Percentiles rank a stretch among this genome's conserved stretches.
Evolutionary conservation across 345 rosid species (phyloP).

Genomic region (Rubroshorea leprosula): DNA sequence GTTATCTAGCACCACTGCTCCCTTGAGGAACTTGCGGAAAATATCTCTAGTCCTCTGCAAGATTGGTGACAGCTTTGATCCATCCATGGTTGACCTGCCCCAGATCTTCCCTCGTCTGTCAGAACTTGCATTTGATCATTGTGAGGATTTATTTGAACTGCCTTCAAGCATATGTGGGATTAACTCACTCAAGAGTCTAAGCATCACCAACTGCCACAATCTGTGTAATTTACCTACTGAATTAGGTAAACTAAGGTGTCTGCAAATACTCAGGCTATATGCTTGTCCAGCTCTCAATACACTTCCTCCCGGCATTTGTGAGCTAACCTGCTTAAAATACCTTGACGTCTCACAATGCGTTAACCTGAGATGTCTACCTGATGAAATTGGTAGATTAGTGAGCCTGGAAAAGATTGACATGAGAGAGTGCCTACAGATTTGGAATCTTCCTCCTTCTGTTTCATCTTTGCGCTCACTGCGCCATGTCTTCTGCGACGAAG

Average conservation of each 20-base stretch:
- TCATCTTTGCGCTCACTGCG: conserved; percentile 45
- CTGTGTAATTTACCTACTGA: conserved; percentile 44
- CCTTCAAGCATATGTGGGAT: conserved; percentile 52
- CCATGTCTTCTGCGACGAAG: conserved; percentile 64
- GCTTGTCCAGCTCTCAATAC: conserved; percentile 64
- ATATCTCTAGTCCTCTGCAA: conserved; percentile 74
- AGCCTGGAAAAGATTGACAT: conserved; percentile 82
- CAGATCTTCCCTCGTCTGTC: conserved; percentile 51
- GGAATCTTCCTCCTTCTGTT: conserved; percentile 41
- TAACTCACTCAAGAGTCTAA: conserved; percentile 47
- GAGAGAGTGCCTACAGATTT: conserved; percentile 63
- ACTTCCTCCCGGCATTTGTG: conserved; percentile 55
- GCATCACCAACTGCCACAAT: conserved; percentile 85
- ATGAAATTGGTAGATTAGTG: conserved; percentile 42
- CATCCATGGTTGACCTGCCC: conserved; percentile 38
- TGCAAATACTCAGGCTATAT: conserved; percentile 54
- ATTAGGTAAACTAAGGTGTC: conserved; percentile 43
- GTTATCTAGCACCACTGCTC: conserved; percentile 36
- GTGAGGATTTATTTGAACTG: conserved; percentile 57
- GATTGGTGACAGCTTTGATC: conserved; percentile 50
- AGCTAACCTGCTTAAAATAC: conserved; percentile 49
- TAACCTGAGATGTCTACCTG: conserved; percentile 51
- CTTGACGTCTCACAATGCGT: conserved; percentile 79
- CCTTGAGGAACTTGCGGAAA: conserved; percentile 46
- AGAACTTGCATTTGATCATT: conserved; percentile 75